A percentile compares a stretch with the other conserved stretches of the same genome.
Evolutionary conservation across 805 yeast species (phyloP).

Genomic region (Spathaspora passalidarum): DNA sequence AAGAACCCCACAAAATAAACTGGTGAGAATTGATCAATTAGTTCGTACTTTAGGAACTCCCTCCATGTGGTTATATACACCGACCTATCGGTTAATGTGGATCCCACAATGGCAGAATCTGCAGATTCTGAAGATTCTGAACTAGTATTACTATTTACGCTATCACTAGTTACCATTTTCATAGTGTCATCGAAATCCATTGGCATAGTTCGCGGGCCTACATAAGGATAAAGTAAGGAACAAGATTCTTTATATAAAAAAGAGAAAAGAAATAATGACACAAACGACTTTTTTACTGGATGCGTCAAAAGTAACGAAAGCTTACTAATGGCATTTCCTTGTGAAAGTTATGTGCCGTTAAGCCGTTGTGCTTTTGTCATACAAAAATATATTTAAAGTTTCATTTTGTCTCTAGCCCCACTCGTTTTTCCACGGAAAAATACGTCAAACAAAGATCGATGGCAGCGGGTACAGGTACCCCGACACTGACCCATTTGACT

Average conservation of each 20-base stretch:
- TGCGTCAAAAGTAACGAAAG: too few species aligned
- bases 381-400: neutral
- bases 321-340: neutral
- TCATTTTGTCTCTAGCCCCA: neutral
- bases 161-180: neutral
- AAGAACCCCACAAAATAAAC: constrained; percentile 57
- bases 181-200: too few species aligned
- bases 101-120: neutral
- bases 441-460: too few species aligned
- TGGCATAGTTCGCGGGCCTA: too few species aligned
- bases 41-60: constrained; percentile 2
- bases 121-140: too few species aligned
- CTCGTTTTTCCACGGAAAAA: neutral
- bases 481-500: too few species aligned
- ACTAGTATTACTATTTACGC: neutral
- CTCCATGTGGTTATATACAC: neutral
- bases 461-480: too few species aligned
- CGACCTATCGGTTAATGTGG: neutral
- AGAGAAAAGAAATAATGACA: neutral
- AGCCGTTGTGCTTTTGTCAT: neutral
- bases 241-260: too few species aligned
- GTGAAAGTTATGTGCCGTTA: too few species aligned
- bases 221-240: too few species aligned
- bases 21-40: constrained; percentile 35
- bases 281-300: neutral